phyloP scores from a whole-genome alignment of 163 green algal species.

The Scenedesmus sp. region DNA sequence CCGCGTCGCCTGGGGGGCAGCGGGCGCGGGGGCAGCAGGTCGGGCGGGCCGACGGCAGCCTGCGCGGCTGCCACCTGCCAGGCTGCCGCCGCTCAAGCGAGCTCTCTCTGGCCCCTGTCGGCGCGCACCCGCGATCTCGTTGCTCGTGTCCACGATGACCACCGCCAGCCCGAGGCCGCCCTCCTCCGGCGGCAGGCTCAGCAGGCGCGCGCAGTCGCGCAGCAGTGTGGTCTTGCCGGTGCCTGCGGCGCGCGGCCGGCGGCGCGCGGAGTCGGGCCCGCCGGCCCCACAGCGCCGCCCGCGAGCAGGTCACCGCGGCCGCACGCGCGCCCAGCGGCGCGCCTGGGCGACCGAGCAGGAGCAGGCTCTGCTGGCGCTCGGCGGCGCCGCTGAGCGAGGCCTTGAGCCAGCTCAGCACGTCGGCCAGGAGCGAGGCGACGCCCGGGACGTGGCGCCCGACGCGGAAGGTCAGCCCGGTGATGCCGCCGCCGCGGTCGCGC shows the following conservation, averaged over 20 bases:
- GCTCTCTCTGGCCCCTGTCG: too few relatives aligned
- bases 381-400: not conserved
- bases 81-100: too few relatives aligned
- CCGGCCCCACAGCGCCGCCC: not conserved
- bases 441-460: not conserved
- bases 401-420: slow-evolving; percentile 30
- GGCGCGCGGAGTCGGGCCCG: slow-evolving; percentile 49
- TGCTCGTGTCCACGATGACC: slow-evolving; percentile 89
- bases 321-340: too few relatives aligned
- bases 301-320: too few relatives aligned
- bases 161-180: slow-evolving; percentile 54
- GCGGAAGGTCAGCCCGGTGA: slow-evolving; percentile 25
- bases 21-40: too few relatives aligned
- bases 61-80: too few relatives aligned
- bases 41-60: not conserved
- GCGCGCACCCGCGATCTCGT: slow-evolving; percentile 83
- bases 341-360: slow-evolving; percentile 9
- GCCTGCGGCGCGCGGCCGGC: slow-evolving; percentile 73
- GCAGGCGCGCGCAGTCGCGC: slow-evolving; percentile 74
- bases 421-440: slow-evolving; percentile 56
- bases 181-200: slow-evolving; percentile 56
- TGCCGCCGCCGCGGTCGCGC: not conserved
- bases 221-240: slow-evolving; percentile 89
- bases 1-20: slow-evolving; percentile 87
- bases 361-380: not conserved